Evolutionary conservation across 768 basidiomycete species (phyloP).

Genomic region (Boletus reticuloceps): DNA sequence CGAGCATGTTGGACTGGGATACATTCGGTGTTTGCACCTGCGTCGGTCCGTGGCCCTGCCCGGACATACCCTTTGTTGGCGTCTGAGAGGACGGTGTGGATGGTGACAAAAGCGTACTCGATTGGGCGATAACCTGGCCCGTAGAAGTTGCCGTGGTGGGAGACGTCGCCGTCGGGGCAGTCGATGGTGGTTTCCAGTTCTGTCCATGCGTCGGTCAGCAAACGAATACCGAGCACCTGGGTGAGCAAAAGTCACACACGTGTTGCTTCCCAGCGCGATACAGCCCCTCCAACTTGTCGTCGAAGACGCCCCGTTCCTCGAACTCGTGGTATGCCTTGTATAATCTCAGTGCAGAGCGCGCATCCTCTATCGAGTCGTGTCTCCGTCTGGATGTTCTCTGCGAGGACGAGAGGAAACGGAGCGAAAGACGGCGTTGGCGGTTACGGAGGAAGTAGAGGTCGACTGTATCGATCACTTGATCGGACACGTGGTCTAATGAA

Average conservation of each 20-base stretch:
- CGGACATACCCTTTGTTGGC: background rate
- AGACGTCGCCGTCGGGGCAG: conserved; percentile 7
- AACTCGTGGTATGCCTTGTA: conserved; percentile 81
- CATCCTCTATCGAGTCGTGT: conserved; percentile 99
- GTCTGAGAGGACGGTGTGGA: conserved; percentile 2
- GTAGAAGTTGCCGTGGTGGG: background rate
- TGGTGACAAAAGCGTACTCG: conserved; percentile 1
- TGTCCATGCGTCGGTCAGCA: conserved; percentile 21
- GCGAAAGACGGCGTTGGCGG: conserved; percentile 83
- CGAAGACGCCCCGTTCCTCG: conserved; percentile 74
- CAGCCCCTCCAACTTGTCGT: conserved; percentile 82
- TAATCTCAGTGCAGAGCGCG: conserved; percentile 77
- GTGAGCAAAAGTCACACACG: conserved; percentile 40
- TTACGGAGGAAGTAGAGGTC: conserved; percentile 87
- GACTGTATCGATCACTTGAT: conserved; percentile 96
- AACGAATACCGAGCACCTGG: background rate
- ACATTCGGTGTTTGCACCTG: conserved; percentile 2
- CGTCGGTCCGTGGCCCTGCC: background rate
- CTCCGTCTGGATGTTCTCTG: conserved; percentile 89
- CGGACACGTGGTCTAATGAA: conserved; percentile 41
- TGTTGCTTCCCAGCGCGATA: conserved; percentile 76
- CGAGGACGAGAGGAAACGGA: conserved; percentile 88
- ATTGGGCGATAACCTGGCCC: background rate
- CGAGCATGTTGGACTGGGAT: conserved; percentile 30
- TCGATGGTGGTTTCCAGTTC: conserved; percentile 52